Evolutionary conservation across 805 yeast genomes (phyloP), one percentile per base, ranked within the genome.

Genomic region (Clavispora santaluciae): DNA sequence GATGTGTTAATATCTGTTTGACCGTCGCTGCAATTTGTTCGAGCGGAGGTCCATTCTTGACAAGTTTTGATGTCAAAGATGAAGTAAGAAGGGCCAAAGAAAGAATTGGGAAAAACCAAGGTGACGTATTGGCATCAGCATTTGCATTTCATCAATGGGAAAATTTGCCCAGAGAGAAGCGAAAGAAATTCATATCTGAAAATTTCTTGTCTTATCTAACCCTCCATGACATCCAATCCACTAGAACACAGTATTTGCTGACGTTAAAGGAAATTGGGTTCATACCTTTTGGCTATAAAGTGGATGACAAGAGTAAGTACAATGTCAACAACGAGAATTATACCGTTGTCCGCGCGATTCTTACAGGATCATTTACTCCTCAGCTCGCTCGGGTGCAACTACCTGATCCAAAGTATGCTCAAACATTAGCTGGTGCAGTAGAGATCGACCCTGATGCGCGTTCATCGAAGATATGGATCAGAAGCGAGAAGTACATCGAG

Each of bases 371-470:
- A 0, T 77, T 82, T 51, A 86, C 83, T 53, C 98, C 98, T 0
- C 83, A 85, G 41, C 68, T 88, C 24, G 90, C 93, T 0, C 72
- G 87, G 46, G 86, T 88, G 3, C 88, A 84, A 53, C 66, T 78
- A 16, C 97, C 98, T 0, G 89, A 87, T 45, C 78, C 90, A 3
- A 86, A 85, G 54, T 91, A 66, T 57, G 64, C 79, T 33, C 75
- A 80, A 26, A 78, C 87, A 1, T 66, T 81, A 24, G 73, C 80
- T 0, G 99, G 99, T 17, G 76, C 97, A 0, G 73, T 91, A 33
- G 90, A 86, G 40, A 72, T 79, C n/a, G 96, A 90, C 52, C 86
- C 89, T 0, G 96, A 90, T 54, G 85, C 90, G 2, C 75, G 71
- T 42, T 68, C 72, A 43, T 82, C 83, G 43, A 83, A 81, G 55